Evolutionary conservation across 2,329 filamentous ascomycete species (phyloP), one percentile per base, ranked within the genome.

Genomic region (Hypoxylon sp.): DNA sequence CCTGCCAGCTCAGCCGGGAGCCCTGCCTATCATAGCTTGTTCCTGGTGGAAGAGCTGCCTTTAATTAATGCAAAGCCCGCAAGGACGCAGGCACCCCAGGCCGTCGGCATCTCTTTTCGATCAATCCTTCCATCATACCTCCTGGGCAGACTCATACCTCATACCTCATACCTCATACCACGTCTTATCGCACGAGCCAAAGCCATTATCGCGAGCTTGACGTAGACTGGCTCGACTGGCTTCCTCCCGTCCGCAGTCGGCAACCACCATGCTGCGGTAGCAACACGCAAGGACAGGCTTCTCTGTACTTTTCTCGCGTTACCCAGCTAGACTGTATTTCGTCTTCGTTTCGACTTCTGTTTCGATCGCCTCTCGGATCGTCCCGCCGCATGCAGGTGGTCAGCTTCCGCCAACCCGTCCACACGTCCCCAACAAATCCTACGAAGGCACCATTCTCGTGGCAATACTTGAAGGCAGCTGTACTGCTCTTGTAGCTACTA

Each of bases 181-280:
- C 47, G n/a, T 37, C 31, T 54, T 38, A 55, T 60, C 57, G 26
- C n/a, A n/a, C n/a, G n/a, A n/a, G n/a, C 23, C 24, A 53, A 33
- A 48, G 26, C 35, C 17, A 33, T 27, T 24, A 48, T 60, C 57
- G 45, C 48, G 54, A 27, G 26, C 9, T 33, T 23, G 43, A n/a
- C 47, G 38, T 42, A 54, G 41, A 55, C 17, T 10, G 11, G 11
- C 11, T 13, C 11, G 15, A 33, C 4, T 9, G 53, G 48, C 26
- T 48, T 17, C 33, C 21, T 33, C 48, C 54, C 33, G 45, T 8
- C 27, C 27, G 29, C 33, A 50, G 45, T 8, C 27, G 8, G 29
- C 33, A 50, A 45, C 48, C 48, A 55, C 58, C 63, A 65, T 65
- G 63, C 31, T 55, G 56, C 58, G 57, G 55, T 65, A 65, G 60